Conservation (phyloP, 805 yeast species). For the Candida stauntonica region DNA sequence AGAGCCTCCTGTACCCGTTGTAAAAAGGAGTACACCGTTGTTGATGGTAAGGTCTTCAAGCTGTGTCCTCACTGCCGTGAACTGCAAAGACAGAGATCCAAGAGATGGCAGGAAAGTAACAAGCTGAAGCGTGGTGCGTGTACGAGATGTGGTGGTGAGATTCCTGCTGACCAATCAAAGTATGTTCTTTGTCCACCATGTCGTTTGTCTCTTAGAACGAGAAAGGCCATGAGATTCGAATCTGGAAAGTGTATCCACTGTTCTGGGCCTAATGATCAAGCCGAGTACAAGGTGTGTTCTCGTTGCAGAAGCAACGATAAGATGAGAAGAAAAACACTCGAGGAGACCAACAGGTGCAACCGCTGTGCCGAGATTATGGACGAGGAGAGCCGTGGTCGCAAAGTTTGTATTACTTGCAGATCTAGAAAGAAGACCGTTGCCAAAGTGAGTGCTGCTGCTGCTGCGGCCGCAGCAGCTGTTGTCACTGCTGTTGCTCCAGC, state of each 20-base stretch:
- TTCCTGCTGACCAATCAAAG: constrained; percentile 45
- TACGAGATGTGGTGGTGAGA: constrained; percentile 55
- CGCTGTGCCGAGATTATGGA: constrained; percentile 51
- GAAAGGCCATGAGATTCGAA: constrained; percentile 56
- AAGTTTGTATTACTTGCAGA: constrained; percentile 55
- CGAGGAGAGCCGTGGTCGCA: constrained; percentile 44
- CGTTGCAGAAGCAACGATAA: constrained; percentile 62
- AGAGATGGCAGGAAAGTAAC: constrained; percentile 62
- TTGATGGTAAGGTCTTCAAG: constrained; percentile 39
- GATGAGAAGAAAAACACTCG: constrained; percentile 50
- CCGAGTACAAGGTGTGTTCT: constrained; percentile 57
- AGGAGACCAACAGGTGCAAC: constrained; percentile 55
- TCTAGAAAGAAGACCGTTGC: constrained; percentile 41
- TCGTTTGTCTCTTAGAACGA: constrained; percentile 46
- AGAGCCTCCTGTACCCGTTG: constrained; percentile 46
- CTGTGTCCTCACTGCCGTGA: constrained; percentile 63
- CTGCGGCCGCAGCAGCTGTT: constrained; percentile 11
- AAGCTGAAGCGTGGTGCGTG: constrained; percentile 59
- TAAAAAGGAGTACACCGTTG: constrained; percentile 52
- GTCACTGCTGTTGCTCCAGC: background rate
- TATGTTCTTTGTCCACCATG: constrained; percentile 61
- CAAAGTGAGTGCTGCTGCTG: constrained; percentile 13
- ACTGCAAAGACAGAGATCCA: constrained; percentile 55
- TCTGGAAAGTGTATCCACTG: constrained; percentile 69
- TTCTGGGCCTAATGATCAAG: constrained; percentile 48